Base-by-base conservation (phyloP, 2,329 filamentous ascomycete genomes). In the Biscogniauxia mediterranea region DNA sequence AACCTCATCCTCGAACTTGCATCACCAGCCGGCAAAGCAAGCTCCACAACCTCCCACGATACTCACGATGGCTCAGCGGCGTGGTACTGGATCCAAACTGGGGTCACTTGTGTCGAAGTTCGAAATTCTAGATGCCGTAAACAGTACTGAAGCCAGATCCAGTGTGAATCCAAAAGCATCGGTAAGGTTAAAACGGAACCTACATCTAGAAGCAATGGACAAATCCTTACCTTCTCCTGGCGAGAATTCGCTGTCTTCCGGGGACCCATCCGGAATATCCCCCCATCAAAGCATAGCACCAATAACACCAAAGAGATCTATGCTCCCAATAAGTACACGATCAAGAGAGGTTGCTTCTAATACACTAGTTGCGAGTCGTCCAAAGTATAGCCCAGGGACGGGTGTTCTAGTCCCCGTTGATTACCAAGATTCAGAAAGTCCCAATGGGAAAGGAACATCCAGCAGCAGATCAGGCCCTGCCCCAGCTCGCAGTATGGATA, bases 91-190 rank as follows among this genome's bases (percentile, higher is more conserved):
- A 1, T 56, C 66, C 0, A 70, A 64, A 19, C 63, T 77, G 8
- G 70, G 66, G 7, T 62, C 68, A 1, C 66, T 77, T 2, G 70
- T 76, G 17, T 74, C 75, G 8, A 76, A 72, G 23, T 77, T 76
- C 23, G 74, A 77, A 63, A 66, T 64, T 3, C 67, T 73, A 6
- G 71, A 73, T 56, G 66, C 68, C 4, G 68, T 70, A 9, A 71
- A 64, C 23, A 69, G 57, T 26, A 55, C 58, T 6, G 66, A 71
- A 32, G 13, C 56, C 21, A 60, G 52, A 15, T 42, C 55, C 1
- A 66, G 51, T 46, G 50, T 26, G 1, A 65, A 63, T 19, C 64
- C 62, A 21, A 55, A 54, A 54, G 50, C 56, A 8, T 62, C 59
- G 8, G 23, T 20, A 21, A n/a, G 25, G 2, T 21, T 54, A 25